Evolutionary conservation across 2,329 filamentous ascomycete genomes (phyloP), one percentile per base, ranked within the genome.

Genomic region (Graphium sp.): DNA sequence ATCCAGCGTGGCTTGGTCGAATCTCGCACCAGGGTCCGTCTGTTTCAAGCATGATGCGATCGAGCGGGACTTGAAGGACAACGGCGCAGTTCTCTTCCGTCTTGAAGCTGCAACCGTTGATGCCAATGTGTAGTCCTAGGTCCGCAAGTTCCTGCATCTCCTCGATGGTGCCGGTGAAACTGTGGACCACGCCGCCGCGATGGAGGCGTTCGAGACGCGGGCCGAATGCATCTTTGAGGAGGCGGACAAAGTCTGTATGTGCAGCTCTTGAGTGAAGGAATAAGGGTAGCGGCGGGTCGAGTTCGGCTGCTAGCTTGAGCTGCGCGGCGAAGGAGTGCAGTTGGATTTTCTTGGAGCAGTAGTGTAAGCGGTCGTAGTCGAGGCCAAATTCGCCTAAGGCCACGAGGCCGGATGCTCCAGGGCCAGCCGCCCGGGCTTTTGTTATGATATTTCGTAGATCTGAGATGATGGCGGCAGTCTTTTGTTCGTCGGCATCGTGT

Each of bases 11-110:
- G 18, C 71, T 82, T 1, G 84, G 76, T 15, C 89, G 64, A 34
- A 98, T 87, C 50, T 98, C 89, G 46, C 89, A 98, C 80, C 89
- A 98, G 4, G 89, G 89, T 3, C 89, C 89, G 47, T 98, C 89
- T 0, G 89, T 98, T 61, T 98, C 89, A 26, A 98, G 72, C 66
- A 95, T 91, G 30, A 98, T 52, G 26, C 75, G 58, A 32, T 85
- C 73, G 8, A 98, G 56, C 8, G 74, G 78, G 22, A 95, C 72
- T 34, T 76, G 68, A 36, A 66, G 72, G 8, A 94, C 83, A 3
- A 94, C 85, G 10, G 68, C 74, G 22, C 92, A 69, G 42, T 95
- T 98, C 47, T 93, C 83, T 8, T 66, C 74, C 5, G 83, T 95
- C 62, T 95, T 98, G 60, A 98, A 69, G 43, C 81, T 91, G 52